Percentiles rank a stretch among this genome's conserved stretches.
Evolutionary conservation across 768 basidiomycete species (phyloP).

Genomic region (Pulveroboletus sp.): DNA sequence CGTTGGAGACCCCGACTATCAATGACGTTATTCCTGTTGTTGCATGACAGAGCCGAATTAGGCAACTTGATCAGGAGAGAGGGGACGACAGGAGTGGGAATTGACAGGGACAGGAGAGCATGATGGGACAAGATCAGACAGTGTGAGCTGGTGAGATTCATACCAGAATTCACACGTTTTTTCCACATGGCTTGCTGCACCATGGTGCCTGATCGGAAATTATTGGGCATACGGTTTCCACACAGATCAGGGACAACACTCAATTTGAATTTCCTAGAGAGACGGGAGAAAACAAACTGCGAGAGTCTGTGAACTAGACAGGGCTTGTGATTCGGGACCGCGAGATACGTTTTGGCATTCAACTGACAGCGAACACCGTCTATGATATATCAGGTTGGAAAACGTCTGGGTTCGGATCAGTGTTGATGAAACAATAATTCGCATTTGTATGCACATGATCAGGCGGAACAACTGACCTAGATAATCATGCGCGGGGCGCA

Average conservation of each 20-base stretch:
- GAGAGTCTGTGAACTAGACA: not conserved
- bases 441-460: too few relatives aligned
- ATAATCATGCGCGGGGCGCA: too few relatives aligned
- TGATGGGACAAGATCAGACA: too few relatives aligned
- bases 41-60: constrained; percentile 8
- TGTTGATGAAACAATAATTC: too few relatives aligned
- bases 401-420: too few relatives aligned
- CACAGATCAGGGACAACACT: not conserved
- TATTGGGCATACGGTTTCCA: too few relatives aligned
- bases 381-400: too few relatives aligned
- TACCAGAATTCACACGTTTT: not conserved
- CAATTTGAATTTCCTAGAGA: not conserved
- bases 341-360: not conserved
- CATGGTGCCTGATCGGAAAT: too few relatives aligned
- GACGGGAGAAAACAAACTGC: not conserved
- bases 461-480: too few relatives aligned
- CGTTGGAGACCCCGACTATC: not conserved
- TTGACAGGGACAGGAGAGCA: not conserved
- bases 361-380: too few relatives aligned
- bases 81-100: not conserved
- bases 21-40: not conserved
- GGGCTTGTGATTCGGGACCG: not conserved
- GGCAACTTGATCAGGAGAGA: constrained; percentile 6
- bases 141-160: too few relatives aligned
- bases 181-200: not conserved